Evolutionary conservation across 352 stramenopile genomes (phyloP).

Genomic region (Globisporangium takayamanum): DNA sequence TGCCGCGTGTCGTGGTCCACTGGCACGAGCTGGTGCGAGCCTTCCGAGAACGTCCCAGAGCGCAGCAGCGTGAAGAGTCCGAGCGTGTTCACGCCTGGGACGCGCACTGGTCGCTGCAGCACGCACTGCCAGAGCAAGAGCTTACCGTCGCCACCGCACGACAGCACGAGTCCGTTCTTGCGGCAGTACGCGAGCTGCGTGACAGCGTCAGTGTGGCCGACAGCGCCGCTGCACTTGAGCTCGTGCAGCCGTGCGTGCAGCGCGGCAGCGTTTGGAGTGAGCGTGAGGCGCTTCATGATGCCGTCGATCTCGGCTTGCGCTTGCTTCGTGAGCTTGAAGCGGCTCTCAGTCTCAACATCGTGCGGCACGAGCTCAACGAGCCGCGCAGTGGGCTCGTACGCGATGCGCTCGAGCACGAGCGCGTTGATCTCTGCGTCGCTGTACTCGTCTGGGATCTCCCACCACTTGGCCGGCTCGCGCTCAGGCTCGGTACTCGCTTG

Average conservation of each 20-base stretch:
- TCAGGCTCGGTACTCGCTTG: conserved; percentile 4
- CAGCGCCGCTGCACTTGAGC: conserved; percentile 44
- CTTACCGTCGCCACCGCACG: conserved; percentile 37
- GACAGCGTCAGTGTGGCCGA: conserved; percentile 36
- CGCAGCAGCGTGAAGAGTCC: conserved; percentile 45
- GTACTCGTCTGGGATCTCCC: conserved; percentile 64
- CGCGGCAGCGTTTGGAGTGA: conserved; percentile 38
- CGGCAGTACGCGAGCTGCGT: conserved; percentile 51
- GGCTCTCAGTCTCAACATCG: conserved; percentile 54
- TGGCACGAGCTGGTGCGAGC: conserved; percentile 30
- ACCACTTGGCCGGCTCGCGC: conserved; percentile 58
- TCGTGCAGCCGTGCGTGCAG: conserved; percentile 35
- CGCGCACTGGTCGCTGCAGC: conserved; percentile 39
- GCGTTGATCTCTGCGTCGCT: conserved; percentile 57
- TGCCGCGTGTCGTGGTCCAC: conserved; percentile 26
- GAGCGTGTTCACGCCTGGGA: conserved; percentile 52
- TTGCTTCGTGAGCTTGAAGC: conserved; percentile 55
- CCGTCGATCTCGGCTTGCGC: conserved; percentile 49
- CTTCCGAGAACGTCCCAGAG: conserved; percentile 41
- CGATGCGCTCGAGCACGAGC: conserved; percentile 50
- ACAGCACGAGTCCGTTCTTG: conserved; percentile 50
- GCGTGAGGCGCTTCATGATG: conserved; percentile 35
- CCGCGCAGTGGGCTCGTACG: conserved; percentile 45
- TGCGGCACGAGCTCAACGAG: conserved; percentile 62
- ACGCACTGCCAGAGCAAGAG: conserved; percentile 52